These are phyloP conservation scores for Gleditsia sinensis DNA, from an alignment of 306 rosid species.

Conservation along the genomic window DNA sequence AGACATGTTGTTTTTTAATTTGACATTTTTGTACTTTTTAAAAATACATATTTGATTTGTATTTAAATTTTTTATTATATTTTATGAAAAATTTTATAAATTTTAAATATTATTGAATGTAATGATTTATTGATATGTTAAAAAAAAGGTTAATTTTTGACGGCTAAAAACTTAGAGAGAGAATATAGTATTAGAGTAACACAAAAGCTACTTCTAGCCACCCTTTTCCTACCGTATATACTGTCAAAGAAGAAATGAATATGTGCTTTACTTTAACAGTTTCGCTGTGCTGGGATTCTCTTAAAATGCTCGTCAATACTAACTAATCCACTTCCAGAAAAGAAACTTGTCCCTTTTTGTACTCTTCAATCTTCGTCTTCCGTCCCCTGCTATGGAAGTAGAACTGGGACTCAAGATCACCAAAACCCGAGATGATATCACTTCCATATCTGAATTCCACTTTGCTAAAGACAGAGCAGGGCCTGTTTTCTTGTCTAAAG, in stretches of 20 bases:
- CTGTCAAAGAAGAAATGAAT: slow-evolving; percentile 58
- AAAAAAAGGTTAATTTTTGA: too few species aligned
- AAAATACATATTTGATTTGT: too few species aligned
- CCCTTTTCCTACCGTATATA: not conserved
- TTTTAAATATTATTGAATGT: too few species aligned
- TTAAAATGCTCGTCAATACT: not conserved
- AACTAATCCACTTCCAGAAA: not conserved
- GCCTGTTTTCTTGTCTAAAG: slow-evolving; percentile 55
- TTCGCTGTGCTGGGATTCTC: not conserved
- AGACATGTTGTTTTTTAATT: too few species aligned
- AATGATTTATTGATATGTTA: too few species aligned
- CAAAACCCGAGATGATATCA: slow-evolving; percentile 44
- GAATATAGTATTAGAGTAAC: not conserved
- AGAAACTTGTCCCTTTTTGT: not conserved
- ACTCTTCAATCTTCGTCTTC: not conserved
- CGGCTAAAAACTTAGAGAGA: too few species aligned
- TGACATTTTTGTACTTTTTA: too few species aligned
- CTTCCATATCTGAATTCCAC: slow-evolving; percentile 52
- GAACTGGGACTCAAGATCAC: slow-evolving; percentile 78
- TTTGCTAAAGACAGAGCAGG: slow-evolving; percentile 58
- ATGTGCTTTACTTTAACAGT: slow-evolving; percentile 18
- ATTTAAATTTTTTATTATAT: too few species aligned
- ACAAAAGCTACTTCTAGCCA: slow-evolving; percentile 11
- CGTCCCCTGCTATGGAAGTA: slow-evolving; percentile 53
- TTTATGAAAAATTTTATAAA: too few species aligned